Base-by-base conservation (phyloP, 176 grass and related monocot species). In the Oryza nivara region DNA sequence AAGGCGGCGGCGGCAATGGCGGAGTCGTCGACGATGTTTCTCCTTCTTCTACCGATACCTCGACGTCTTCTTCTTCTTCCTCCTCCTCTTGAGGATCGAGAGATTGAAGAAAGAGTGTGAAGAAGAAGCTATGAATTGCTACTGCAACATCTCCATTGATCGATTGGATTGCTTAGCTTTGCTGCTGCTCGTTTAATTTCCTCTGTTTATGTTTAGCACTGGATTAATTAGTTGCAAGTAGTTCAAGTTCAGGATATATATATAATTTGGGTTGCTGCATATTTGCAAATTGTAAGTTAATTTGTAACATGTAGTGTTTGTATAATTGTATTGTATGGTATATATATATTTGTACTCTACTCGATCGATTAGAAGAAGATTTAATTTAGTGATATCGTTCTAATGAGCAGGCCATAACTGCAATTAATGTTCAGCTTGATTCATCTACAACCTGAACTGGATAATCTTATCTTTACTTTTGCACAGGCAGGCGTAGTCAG, bases 1-100 rank as follows among this genome's bases (percentile, higher is more conserved):
- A 86, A 79, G 76, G 84, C 7, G 0, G 3, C 3, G 84, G 84
- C 54, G 76, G 76, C 40, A 34, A 40, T 19, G 76, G 84, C 11
- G 84, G 84, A 16, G 26, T 7, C 40, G 9, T 65, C 67, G 41
- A 86, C 67, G 52, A 86, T 14, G 6, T 17, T 11, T 43, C 12
- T 28, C 28, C 12, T 36, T 9, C 71, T 67, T 26, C 71, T 36
- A 36, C 35, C 3, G 35, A 36, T 36, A 36, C 35, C 35, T 36
- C 35, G 35, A 36, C 35, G 35, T 36, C 26, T 11, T 43, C 12
- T 28, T 19, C 12, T 36, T 9, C 71, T 52, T 40, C 71, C 45
- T 22, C 71, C 45, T 22, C 69, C 1, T 19, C 77, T 0, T 17
- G 36, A 38, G 35, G 30, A 32, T 32, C 30, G 30, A 32, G 35